These are phyloP conservation scores for Westerdykella sp. DNA, from an alignment of 2,329 filamentous ascomycete genomes.

Conservation along the genomic window DNA sequence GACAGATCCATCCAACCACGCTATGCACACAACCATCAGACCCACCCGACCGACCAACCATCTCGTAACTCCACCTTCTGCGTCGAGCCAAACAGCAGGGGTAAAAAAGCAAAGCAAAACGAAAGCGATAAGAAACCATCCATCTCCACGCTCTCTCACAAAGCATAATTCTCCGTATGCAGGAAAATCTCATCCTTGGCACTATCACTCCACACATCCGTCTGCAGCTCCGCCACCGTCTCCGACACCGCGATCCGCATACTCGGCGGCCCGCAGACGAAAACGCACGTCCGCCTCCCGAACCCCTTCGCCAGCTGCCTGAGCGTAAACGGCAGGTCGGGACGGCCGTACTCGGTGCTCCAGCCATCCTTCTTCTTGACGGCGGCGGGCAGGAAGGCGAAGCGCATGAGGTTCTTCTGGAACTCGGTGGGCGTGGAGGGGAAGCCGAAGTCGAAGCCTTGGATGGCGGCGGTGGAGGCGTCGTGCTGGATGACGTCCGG, in stretches of 20 bases:
- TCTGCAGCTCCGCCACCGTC: conserved; percentile 75
- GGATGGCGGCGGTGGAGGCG: conserved; percentile 9
- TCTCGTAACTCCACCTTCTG: no score
- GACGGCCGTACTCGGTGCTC: conserved; percentile 87
- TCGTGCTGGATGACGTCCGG: conserved; percentile 37
- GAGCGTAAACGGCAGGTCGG: conserved; percentile 81
- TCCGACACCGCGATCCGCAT: conserved; percentile 88
- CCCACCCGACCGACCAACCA: neutral
- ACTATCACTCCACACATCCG: conserved; percentile 72
- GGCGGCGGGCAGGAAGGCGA: conserved; percentile 64
- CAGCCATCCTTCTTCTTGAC: conserved; percentile 62
- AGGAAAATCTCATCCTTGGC: conserved; percentile 84
- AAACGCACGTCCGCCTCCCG: conserved; percentile 77
- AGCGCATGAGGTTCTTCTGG: conserved; percentile 84
- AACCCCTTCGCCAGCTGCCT: conserved; percentile 76
- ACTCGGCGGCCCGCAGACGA: conserved; percentile 81
- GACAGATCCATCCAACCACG: conserved; percentile 8
- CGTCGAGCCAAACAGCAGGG: no score
- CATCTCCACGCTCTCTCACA: conserved; percentile 46
- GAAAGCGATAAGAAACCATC: no score
- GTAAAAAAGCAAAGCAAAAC: no score
- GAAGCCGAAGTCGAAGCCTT: conserved; percentile 57
- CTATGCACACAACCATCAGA: conserved; percentile 23
- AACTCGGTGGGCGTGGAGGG: conserved; percentile 78
- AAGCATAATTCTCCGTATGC: conserved; percentile 91